Conservation (phyloP, 768 basidiomycete genomes). For the Suillus luteus region DNA sequence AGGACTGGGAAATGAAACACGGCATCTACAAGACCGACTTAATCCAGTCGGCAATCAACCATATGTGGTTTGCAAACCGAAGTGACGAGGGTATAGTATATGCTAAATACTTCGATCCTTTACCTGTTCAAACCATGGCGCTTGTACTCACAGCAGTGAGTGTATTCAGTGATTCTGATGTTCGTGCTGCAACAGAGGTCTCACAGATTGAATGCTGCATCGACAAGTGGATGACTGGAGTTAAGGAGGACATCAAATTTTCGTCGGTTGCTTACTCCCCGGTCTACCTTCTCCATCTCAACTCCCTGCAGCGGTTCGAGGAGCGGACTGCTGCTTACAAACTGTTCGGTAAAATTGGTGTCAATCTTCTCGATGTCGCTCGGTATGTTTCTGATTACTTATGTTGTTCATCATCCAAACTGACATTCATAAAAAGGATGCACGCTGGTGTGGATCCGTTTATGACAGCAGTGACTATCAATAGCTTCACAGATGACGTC, state of each 20-base stretch:
- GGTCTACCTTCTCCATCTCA: conserved; percentile 13
- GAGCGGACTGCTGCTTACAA: conserved; percentile 10
- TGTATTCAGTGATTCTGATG: background rate
- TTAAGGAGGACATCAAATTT: conserved; percentile 15
- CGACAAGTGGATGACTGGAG: conserved; percentile 16
- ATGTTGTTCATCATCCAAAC: conserved; percentile 2
- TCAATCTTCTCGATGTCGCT: conserved; percentile 1
- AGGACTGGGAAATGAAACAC: conserved; percentile 11
- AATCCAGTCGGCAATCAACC: conserved; percentile 27
- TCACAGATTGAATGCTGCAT: conserved; percentile 19
- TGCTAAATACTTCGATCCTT: conserved; percentile 27
- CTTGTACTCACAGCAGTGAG: conserved; percentile 10
- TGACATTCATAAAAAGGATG: conserved; percentile 11
- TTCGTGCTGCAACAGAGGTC: background rate
- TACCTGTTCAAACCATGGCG: conserved; percentile 9
- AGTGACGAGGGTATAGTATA: conserved; percentile 29
- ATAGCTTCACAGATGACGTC: background rate
- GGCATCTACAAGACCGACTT: conserved; percentile 30
- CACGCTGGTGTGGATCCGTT: conserved; percentile 10
- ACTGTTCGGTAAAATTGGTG: conserved; percentile 9
- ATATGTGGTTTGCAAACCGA: conserved; percentile 30
- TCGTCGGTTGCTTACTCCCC: conserved; percentile 8
- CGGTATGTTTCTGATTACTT: conserved; percentile 3
- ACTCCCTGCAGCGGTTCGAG: conserved; percentile 2
- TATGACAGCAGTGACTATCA: background rate